Conservation (phyloP, 352 stramenopile species). For the Phytophthora parvispora region DNA sequence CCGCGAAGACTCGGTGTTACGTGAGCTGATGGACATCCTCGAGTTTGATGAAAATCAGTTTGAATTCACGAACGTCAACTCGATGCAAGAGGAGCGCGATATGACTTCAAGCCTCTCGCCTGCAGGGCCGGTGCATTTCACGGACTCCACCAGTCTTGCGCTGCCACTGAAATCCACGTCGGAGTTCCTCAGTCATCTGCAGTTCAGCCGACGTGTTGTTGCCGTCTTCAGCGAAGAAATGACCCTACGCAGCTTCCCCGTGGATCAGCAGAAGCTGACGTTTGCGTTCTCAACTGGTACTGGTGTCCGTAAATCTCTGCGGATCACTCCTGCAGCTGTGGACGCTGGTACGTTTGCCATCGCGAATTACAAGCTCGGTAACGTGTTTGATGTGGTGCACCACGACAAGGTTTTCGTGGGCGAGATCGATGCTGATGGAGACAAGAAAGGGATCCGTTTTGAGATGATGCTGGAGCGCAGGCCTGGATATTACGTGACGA, state of each 20-base stretch:
- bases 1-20: constrained; percentile 50
- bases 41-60: constrained; percentile 54
- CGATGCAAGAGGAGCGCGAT: constrained; percentile 43
- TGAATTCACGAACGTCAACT: constrained; percentile 53
- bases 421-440: constrained; percentile 38
- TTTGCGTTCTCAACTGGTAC: constrained; percentile 52
- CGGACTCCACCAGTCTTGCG: constrained; percentile 31
- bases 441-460: constrained; percentile 59
- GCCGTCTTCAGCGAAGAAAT: constrained; percentile 70
- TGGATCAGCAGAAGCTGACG: constrained; percentile 69
- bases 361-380: constrained; percentile 63
- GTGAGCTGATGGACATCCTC: constrained; percentile 49
- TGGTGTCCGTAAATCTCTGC: constrained; percentile 45
- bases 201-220: constrained; percentile 50
- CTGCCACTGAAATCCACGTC: constrained; percentile 17
- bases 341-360: constrained; percentile 58
- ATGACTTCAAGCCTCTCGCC: constrained; percentile 40
- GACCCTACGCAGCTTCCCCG: constrained; percentile 63
- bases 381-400: constrained; percentile 63
- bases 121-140: constrained; percentile 37
- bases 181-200: constrained; percentile 43
- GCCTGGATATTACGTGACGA: constrained; percentile 67
- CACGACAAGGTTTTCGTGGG: constrained; percentile 65
- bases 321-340: constrained; percentile 37
- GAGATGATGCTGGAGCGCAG: constrained; percentile 68